Percentiles rank a stretch among this genome's conserved stretches.
These are phyloP conservation scores for Blastocystis sp. DNA, from an alignment of 352 stramenopile species.

Conservation along the genomic window DNA sequence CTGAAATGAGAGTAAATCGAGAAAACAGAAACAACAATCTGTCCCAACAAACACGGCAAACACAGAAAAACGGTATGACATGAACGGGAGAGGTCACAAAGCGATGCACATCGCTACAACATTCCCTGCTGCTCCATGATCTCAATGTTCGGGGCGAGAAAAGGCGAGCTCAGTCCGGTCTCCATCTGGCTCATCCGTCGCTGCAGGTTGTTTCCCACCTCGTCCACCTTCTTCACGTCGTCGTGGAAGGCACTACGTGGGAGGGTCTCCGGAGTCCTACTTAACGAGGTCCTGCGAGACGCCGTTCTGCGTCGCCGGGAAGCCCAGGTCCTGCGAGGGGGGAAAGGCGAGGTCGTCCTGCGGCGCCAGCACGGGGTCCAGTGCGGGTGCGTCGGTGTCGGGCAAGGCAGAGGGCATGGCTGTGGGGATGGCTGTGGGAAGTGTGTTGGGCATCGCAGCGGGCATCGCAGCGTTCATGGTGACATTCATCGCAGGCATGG, in stretches of 20 bases:
- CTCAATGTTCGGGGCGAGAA: slow-evolving; percentile 45
- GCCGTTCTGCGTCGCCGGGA: neutral
- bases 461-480: no score
- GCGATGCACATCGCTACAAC: neutral
- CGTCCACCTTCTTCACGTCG: slow-evolving; percentile 38
- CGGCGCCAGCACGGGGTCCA: neutral
- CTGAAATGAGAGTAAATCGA: neutral
- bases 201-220: neutral
- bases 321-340: neutral
- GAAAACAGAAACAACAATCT: neutral
- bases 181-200: slow-evolving; percentile 41
- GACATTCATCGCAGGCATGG: no score
- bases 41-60: neutral
- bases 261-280: neutral
- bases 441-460: no score
- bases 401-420: no score
- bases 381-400: neutral
- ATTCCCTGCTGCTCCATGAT: slow-evolving; percentile 52
- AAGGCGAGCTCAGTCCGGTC: slow-evolving; percentile 42
- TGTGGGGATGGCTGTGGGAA: no score
- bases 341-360: neutral
- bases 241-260: neutral
- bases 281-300: neutral
- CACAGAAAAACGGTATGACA: neutral
- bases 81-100: neutral